Conservation (phyloP, 2,329 filamentous ascomycete species). For the Fusarium sublunatum region DNA sequence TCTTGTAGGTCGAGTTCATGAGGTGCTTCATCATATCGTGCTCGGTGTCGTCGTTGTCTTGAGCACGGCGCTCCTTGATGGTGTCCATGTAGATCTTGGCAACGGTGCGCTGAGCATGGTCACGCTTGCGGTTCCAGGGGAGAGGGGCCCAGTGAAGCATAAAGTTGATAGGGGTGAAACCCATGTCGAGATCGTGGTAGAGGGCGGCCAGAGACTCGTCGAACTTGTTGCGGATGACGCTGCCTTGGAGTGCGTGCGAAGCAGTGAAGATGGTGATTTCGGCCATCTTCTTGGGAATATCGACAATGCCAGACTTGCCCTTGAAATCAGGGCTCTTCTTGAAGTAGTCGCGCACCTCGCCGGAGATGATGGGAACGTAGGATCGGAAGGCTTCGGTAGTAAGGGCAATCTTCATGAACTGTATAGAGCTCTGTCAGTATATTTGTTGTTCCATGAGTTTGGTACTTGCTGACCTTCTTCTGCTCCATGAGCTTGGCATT, state of each 20-base stretch:
- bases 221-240: conserved; percentile 83
- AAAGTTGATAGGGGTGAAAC: conserved; percentile 90
- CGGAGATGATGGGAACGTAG: conserved; percentile 82
- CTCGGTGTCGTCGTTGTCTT: conserved; percentile 60
- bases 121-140: conserved; percentile 86
- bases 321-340: conserved; percentile 75
- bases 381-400: conserved; percentile 78
- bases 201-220: conserved; percentile 83
- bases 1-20: conserved; percentile 87
- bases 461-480: conserved; percentile 75
- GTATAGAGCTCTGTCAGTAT: conserved; percentile 29
- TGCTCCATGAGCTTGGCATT: conserved; percentile 96
- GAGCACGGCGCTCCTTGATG: conserved; percentile 75
- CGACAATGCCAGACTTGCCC: conserved; percentile 72
- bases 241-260: conserved; percentile 85
- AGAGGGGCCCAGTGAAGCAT: conserved; percentile 89
- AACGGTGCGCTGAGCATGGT: conserved; percentile 83
- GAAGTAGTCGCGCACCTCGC: conserved; percentile 79
- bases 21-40: conserved; percentile 91
- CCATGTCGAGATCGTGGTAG: conserved; percentile 91
- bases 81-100: conserved; percentile 85
- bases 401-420: conserved; percentile 85
- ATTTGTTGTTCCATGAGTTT: background rate
- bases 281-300: conserved; percentile 80
- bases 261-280: conserved; percentile 93